Percentiles rank a stretch among this genome's conserved stretches.
These are phyloP conservation scores for Nepenthes gracilis DNA, from an alignment of 148 eudicot genomes.

Conservation along the genomic window DNA sequence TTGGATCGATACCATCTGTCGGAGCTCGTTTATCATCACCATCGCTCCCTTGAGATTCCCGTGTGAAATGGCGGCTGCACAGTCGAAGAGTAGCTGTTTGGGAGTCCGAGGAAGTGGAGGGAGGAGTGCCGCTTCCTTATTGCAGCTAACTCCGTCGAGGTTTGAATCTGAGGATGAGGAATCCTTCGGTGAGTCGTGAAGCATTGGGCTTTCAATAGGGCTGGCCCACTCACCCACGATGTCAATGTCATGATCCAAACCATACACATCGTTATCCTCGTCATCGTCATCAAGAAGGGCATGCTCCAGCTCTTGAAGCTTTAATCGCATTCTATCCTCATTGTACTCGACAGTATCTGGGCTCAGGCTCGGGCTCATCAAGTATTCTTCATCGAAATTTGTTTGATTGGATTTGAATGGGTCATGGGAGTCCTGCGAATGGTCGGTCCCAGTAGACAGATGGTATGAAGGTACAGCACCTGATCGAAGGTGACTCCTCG, in stretches of 20 bases:
- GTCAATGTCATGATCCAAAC: slow-evolving; percentile 40
- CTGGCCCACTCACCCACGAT: slow-evolving; percentile 49
- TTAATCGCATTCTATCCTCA: slow-evolving; percentile 48
- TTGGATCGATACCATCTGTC: slow-evolving; percentile 71
- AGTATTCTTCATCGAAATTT: slow-evolving; percentile 28
- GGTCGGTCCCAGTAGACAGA: not conserved
- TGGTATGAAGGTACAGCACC: not conserved
- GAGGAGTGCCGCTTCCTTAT: slow-evolving; percentile 24
- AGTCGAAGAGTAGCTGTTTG: slow-evolving; percentile 54
- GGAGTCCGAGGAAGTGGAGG: slow-evolving; percentile 23
- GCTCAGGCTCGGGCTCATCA: slow-evolving; percentile 24
- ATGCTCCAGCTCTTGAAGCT: slow-evolving; percentile 85
- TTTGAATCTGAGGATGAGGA: slow-evolving; percentile 55
- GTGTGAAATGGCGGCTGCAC: slow-evolving; percentile 63
- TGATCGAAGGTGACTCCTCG: slow-evolving; percentile 4
- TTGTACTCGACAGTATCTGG: slow-evolving; percentile 42
- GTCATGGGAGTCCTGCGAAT: not conserved
- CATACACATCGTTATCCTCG: slow-evolving; percentile 11
- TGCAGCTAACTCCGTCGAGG: slow-evolving; percentile 28
- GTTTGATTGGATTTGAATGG: slow-evolving; percentile 16
- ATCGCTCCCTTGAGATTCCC: slow-evolving; percentile 53
- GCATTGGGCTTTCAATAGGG: slow-evolving; percentile 15
- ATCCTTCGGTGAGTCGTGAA: slow-evolving; percentile 65
- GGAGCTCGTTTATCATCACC: slow-evolving; percentile 51
- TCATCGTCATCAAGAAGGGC: slow-evolving; percentile 61